These are phyloP conservation scores for Xylaria longipes DNA, from an alignment of 495 filamentous ascomycete species.

Conservation along the genomic window DNA sequence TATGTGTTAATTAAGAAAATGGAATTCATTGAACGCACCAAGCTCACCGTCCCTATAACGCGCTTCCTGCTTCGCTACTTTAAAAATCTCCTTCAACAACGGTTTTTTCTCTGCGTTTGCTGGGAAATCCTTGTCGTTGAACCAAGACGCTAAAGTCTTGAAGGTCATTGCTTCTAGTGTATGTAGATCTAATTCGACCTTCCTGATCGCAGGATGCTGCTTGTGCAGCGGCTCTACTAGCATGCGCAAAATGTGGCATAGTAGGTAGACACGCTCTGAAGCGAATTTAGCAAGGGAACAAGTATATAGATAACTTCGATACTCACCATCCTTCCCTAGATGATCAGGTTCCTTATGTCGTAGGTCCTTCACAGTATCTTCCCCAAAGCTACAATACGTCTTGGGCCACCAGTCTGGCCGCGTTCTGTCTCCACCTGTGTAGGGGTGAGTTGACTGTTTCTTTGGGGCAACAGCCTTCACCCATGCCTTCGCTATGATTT, in stretches of 20 bases:
- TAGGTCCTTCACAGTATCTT: constrained; percentile 44
- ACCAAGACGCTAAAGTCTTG: constrained; percentile 54
- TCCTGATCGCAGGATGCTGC: constrained; percentile 47
- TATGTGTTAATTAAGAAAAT: neutral
- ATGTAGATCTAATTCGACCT: constrained; percentile 48
- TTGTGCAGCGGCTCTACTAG: constrained; percentile 52
- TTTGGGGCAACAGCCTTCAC: constrained; percentile 84
- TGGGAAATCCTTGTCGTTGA: constrained; percentile 49
- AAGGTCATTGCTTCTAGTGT: constrained; percentile 54
- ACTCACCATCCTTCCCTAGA: constrained; percentile 73
- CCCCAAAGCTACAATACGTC: constrained; percentile 45
- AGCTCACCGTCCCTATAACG: constrained; percentile 64
- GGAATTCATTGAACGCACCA: constrained; percentile 51
- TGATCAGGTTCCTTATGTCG: constrained; percentile 89
- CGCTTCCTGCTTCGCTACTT: constrained; percentile 69
- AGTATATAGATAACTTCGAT: neutral
- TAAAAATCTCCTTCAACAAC: constrained; percentile 69
- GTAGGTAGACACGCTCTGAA: constrained; percentile 65
- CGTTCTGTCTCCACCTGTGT: constrained; percentile 70
- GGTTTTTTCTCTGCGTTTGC: constrained; percentile 51
- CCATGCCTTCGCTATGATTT: constrained; percentile 77
- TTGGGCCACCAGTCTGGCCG: constrained; percentile 86
- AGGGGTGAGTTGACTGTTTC: constrained; percentile 85
- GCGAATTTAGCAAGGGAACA: constrained; percentile 11
- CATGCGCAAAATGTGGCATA: constrained; percentile 68